Percentiles rank a stretch among this genome's conserved stretches.
These are phyloP conservation scores for Lepidium sativum DNA, from an alignment of 345 rosid genomes.

Conservation along the genomic window DNA sequence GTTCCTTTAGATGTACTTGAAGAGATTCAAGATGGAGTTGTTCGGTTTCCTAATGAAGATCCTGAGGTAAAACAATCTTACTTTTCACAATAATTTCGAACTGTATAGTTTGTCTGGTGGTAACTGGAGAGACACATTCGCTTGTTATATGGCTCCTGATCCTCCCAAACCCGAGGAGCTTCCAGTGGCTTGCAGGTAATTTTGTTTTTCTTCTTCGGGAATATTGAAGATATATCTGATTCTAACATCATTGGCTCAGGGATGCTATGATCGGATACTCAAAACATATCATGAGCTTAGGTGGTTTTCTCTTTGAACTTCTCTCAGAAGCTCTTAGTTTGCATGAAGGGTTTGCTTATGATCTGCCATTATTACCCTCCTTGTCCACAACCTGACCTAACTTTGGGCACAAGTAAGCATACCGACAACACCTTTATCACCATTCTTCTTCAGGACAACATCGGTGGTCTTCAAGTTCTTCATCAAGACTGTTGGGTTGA, in stretches of 20 bases:
- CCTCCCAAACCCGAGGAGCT: slow-evolving; percentile 36
- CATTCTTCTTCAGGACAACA: slow-evolving; percentile 38
- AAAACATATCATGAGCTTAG: slow-evolving; percentile 28
- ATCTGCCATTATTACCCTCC: slow-evolving; percentile 37
- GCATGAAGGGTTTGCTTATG: slow-evolving; percentile 19
- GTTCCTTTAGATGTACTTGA: slow-evolving; percentile 31
- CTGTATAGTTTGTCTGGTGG: slow-evolving; percentile 24
- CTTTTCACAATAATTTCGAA: slow-evolving; percentile 36
- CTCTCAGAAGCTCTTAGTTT: slow-evolving; percentile 39
- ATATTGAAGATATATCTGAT: not conserved
- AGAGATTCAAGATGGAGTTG: slow-evolving; percentile 24
- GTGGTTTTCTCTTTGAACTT: slow-evolving; percentile 23
- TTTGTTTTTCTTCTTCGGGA: not conserved
- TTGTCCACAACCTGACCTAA: slow-evolving; percentile 42
- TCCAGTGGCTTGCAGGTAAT: slow-evolving; percentile 43
- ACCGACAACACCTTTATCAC: slow-evolving; percentile 29
- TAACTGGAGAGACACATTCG: slow-evolving; percentile 43
- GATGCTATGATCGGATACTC: slow-evolving; percentile 31
- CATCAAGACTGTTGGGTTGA: slow-evolving; percentile 35
- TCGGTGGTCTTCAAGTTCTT: slow-evolving; percentile 45
- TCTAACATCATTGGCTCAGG: slow-evolving; percentile 16
- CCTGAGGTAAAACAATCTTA: slow-evolving; percentile 27
- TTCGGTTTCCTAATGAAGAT: slow-evolving; percentile 37
- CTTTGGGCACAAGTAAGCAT: slow-evolving; percentile 30
- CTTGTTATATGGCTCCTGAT: slow-evolving; percentile 31